Evolutionary conservation across 345 rosid genomes (phyloP).

Genomic region (Lenwebbia sp.): DNA sequence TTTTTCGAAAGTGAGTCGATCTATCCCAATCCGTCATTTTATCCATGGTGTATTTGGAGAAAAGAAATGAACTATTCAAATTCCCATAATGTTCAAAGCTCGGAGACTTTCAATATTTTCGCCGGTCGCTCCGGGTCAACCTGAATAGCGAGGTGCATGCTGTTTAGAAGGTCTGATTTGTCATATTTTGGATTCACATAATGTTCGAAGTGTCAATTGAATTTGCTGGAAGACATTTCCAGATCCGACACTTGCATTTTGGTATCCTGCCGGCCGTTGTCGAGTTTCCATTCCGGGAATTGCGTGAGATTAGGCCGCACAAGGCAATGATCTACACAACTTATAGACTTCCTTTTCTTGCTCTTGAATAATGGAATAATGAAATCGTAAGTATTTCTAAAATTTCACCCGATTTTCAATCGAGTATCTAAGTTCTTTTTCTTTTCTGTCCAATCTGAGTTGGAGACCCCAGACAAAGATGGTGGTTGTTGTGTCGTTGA

Average conservation of each 20-base stretch:
- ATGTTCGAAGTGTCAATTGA: neutral
- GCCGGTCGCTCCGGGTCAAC: neutral
- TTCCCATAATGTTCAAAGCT: neutral
- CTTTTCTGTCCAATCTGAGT: neutral
- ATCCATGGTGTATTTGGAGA: neutral
- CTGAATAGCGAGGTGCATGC: neutral
- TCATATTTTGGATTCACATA: neutral
- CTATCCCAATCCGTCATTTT: neutral
- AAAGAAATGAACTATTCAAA: neutral
- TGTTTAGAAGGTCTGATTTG: neutral
- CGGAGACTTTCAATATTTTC: neutral
- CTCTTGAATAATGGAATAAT: neutral
- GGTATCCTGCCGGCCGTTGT: neutral
- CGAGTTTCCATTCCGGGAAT: neutral
- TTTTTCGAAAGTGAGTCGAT: neutral
- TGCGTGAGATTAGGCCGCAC: neutral
- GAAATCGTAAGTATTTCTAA: neutral
- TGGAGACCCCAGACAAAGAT: neutral
- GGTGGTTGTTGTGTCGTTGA: neutral
- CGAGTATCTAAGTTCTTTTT: neutral
- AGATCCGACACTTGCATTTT: neutral
- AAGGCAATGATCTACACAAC: neutral
- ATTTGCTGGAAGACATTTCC: neutral
- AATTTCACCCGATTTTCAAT: neutral
- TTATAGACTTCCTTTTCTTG: neutral